These are phyloP conservation scores for Phaseolus lunatus DNA, from an alignment of 306 rosid species.

Conservation along the genomic window DNA sequence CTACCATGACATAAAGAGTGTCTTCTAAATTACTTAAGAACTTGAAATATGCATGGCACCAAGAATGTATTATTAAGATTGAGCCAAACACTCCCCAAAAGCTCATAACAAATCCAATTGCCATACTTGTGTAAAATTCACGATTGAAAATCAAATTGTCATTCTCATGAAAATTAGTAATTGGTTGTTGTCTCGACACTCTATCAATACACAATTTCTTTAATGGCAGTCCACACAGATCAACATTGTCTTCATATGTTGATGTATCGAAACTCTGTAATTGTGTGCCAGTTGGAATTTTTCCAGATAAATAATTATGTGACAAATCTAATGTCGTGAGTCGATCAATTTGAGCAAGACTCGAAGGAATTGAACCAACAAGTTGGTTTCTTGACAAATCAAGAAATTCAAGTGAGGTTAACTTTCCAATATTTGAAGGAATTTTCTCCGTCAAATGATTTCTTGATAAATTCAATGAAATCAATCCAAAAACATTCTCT, in stretches of 20 bases:
- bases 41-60: conserved; percentile 33
- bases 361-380: conserved; percentile 11
- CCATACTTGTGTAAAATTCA: conserved; percentile 14
- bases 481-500: neutral
- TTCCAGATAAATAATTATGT: conserved; percentile 19
- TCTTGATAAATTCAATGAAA: conserved; percentile 40
- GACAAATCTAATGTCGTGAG: conserved; percentile 24
- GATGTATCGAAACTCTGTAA: conserved; percentile 35
- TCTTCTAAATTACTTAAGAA: neutral
- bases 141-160: too few species aligned
- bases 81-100: conserved; percentile 10
- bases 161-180: neutral
- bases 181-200: neutral
- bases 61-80: neutral
- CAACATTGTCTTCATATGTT: conserved; percentile 4
- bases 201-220: neutral
- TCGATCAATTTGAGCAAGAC: conserved; percentile 9
- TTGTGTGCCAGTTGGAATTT: conserved; percentile 39
- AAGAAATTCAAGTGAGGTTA: conserved; percentile 25
- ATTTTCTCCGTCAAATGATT: neutral
- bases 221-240: conserved; percentile 43
- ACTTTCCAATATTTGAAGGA: conserved; percentile 5
- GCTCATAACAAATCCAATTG: conserved; percentile 3
- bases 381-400: conserved; percentile 42
- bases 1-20: neutral